A percentile compares a stretch with the other conserved stretches of the same genome.
Conservation (phyloP, 2,329 filamentous ascomycete genomes). For the Hypoxylon sp. region DNA sequence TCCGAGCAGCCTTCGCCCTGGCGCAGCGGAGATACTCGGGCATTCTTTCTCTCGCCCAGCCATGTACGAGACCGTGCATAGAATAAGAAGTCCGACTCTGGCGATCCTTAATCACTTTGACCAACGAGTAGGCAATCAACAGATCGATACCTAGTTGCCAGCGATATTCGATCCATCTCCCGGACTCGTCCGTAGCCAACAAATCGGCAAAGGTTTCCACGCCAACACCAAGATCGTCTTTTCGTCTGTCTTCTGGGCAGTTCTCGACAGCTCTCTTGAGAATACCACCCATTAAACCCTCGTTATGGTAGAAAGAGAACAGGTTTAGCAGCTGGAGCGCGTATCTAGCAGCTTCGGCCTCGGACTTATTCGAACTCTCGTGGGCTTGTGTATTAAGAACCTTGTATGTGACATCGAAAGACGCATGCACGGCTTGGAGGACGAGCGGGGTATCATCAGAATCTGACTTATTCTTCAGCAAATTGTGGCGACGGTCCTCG, state of each 20-base stretch:
- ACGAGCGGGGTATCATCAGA: neutral
- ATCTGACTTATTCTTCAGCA: constrained; percentile 26
- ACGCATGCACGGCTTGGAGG: constrained; percentile 30
- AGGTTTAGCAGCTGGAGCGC: constrained; percentile 48
- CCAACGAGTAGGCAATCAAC: constrained; percentile 20
- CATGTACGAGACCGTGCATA: constrained; percentile 24
- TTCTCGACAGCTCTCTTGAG: constrained; percentile 35
- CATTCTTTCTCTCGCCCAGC: constrained; percentile 25
- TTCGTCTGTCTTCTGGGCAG: constrained; percentile 6
- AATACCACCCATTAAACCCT: constrained; percentile 36
- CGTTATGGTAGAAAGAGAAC: constrained; percentile 51
- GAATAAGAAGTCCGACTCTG: constrained; percentile 3
- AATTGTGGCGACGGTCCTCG: constrained; percentile 26
- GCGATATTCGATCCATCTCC: constrained; percentile 11
- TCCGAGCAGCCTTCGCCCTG: constrained; percentile 9
- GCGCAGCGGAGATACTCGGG: neutral
- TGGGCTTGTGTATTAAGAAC: constrained; percentile 35
- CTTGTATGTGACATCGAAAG: constrained; percentile 48
- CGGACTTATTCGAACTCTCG: neutral
- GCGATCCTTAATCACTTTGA: constrained; percentile 2
- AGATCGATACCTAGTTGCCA: constrained; percentile 13
- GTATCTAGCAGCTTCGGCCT: constrained; percentile 28
- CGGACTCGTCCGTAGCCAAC: constrained; percentile 6
- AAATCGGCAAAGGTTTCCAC: constrained; percentile 11
- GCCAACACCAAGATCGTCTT: constrained; percentile 20